A percentile compares a stretch with the other conserved stretches of the same genome.
These are phyloP conservation scores for Grosmannia penicillata DNA, from an alignment of 2,329 filamentous ascomycete species.

Conservation along the genomic window DNA sequence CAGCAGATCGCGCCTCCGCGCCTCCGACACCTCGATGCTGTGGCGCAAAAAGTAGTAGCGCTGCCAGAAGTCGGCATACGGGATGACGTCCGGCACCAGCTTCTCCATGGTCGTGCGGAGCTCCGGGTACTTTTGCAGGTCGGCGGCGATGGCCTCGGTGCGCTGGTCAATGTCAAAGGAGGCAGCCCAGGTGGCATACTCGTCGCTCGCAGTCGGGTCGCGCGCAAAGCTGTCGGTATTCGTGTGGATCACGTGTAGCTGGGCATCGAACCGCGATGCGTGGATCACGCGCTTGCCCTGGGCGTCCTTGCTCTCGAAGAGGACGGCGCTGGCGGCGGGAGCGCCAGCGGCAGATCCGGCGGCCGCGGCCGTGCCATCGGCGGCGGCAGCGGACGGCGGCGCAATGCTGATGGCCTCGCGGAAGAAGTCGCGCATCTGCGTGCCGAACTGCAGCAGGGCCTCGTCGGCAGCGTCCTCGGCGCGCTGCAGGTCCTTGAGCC, in stretches of 20 bases:
- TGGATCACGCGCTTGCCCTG: slow-evolving; percentile 88
- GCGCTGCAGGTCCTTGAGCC: slow-evolving; percentile 75
- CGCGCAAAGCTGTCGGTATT: slow-evolving; percentile 67
- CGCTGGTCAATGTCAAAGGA: slow-evolving; percentile 69
- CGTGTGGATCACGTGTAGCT: slow-evolving; percentile 89
- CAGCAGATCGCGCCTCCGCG: slow-evolving; percentile 71
- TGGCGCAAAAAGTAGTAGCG: slow-evolving; percentile 91
- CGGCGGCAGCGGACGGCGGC: slow-evolving; percentile 43
- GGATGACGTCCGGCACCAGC: slow-evolving; percentile 82
- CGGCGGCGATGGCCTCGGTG: slow-evolving; percentile 67
- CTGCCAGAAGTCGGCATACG: slow-evolving; percentile 83
- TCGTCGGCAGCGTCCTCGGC: slow-evolving; percentile 96
- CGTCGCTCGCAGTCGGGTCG: slow-evolving; percentile 54
- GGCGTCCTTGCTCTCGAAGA: slow-evolving; percentile 90
- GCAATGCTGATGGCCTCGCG: slow-evolving; percentile 81
- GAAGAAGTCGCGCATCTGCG: slow-evolving; percentile 78
- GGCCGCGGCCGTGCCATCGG: background rate
- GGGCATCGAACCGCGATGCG: slow-evolving; percentile 84
- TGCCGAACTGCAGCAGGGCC: slow-evolving; percentile 79
- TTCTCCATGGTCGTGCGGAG: slow-evolving; percentile 84
- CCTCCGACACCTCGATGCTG: slow-evolving; percentile 86
- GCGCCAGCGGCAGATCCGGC: slow-evolving; percentile 17
- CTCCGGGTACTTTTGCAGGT: slow-evolving; percentile 78
- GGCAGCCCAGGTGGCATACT: slow-evolving; percentile 60
- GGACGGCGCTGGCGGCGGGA: slow-evolving; percentile 33